Percentiles rank a stretch among this genome's conserved stretches.
phyloP scores from a whole-genome alignment of 208 protist genomes.

The Leishmania guyanensis region DNA sequence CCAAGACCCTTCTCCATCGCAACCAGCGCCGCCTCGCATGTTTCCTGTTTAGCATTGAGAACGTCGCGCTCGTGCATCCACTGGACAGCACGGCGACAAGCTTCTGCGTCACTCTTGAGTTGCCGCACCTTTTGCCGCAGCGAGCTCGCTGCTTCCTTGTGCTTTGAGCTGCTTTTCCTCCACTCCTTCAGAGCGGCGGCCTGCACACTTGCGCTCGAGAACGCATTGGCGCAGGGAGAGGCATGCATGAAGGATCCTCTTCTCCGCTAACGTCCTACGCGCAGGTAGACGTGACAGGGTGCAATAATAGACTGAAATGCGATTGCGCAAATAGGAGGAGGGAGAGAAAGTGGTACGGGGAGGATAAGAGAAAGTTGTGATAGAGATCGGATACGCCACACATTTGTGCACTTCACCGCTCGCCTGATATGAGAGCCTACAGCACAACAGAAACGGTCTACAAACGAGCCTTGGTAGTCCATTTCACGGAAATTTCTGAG shows the following conservation, averaged over 20 bases:
- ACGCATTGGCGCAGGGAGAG: slow-evolving; percentile 18
- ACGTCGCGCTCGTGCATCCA: slow-evolving; percentile 41
- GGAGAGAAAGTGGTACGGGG: neutral
- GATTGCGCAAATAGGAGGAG: neutral
- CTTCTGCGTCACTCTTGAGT: slow-evolving; percentile 40
- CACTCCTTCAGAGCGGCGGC: slow-evolving; percentile 50
- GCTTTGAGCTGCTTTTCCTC: slow-evolving; percentile 29
- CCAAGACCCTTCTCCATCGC: neutral
- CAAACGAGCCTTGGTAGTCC: neutral
- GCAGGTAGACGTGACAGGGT: neutral
- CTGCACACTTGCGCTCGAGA: slow-evolving; percentile 35
- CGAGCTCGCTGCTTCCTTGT: slow-evolving; percentile 24
- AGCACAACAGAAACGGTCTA: neutral
- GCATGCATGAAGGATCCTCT: neutral
- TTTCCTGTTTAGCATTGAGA: slow-evolving; percentile 32
- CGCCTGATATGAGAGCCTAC: neutral
- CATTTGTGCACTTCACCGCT: neutral
- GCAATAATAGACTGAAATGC: too few relatives aligned
- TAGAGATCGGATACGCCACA: neutral
- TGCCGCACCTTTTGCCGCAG: slow-evolving; percentile 38
- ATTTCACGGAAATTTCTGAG: neutral
- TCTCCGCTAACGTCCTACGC: neutral
- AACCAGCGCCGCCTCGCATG: slow-evolving; percentile 17
- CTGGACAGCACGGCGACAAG: slow-evolving; percentile 15
- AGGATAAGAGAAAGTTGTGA: neutral